Conservation (phyloP, 208 protist genomes). For the Leishmania aethiopica region DNA sequence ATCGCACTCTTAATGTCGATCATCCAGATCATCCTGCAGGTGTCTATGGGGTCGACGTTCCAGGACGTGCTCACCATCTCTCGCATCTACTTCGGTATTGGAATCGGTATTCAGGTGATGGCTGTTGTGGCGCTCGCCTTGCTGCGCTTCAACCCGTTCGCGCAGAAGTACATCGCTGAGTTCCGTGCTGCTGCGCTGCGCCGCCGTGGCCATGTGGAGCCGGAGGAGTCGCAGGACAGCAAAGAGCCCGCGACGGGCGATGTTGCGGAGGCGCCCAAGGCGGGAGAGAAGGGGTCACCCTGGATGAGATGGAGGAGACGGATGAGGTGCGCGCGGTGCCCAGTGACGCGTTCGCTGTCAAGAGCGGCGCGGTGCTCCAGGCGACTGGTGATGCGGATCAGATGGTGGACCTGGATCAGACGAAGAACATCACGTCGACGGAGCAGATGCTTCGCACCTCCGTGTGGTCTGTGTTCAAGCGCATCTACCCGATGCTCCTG, state of each 20-base stretch:
- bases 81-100: constrained; percentile 81
- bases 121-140: constrained; percentile 47
- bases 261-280: constrained; percentile 17
- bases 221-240: constrained; percentile 1
- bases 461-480: constrained; percentile 45
- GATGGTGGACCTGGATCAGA: constrained; percentile 59
- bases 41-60: constrained; percentile 52
- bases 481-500: constrained; percentile 74
- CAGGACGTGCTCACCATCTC: constrained; percentile 58
- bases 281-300: constrained; percentile 25
- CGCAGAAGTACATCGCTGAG: constrained; percentile 74
- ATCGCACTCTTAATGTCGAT: constrained; percentile 63
- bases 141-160: constrained; percentile 62
- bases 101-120: constrained; percentile 54
- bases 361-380: constrained; percentile 39
- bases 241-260: constrained; percentile 23
- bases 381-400: constrained; percentile 55
- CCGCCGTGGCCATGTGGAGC: not conserved
- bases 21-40: constrained; percentile 80
- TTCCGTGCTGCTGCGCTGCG: constrained; percentile 39
- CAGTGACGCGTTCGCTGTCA: constrained; percentile 6
- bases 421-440: constrained; percentile 52
- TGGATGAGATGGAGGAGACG: constrained; percentile 24
- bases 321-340: constrained; percentile 40
- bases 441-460: constrained; percentile 64